These are phyloP conservation scores for Teratosphaeria zuluensis DNA, from an alignment of 2,329 filamentous ascomycete genomes.

Conservation along the genomic window DNA sequence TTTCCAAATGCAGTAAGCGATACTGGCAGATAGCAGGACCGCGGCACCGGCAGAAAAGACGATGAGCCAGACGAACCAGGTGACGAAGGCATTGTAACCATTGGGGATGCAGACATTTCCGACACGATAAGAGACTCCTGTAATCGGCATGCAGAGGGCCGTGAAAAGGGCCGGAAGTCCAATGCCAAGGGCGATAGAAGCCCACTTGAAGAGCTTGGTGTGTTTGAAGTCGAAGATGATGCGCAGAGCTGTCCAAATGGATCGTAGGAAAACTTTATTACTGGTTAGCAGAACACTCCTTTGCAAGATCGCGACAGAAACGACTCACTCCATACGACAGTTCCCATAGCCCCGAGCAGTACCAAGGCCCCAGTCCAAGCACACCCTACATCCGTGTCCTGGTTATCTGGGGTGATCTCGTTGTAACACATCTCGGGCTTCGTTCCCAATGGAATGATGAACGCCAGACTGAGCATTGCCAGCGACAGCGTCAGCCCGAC, in stretches of 20 bases:
- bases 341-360: constrained; percentile 72
- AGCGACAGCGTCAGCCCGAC: constrained; percentile 65
- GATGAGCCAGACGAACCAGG: constrained; percentile 30
- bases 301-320: background rate
- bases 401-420: constrained; percentile 81
- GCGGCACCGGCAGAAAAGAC: constrained; percentile 21
- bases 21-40: constrained; percentile 24
- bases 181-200: constrained; percentile 8
- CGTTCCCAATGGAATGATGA: constrained; percentile 72
- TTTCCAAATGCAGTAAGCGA: constrained; percentile 26
- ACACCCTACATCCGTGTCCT: constrained; percentile 47
- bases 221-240: constrained; percentile 12
- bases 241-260: constrained; percentile 12
- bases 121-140: constrained; percentile 87
- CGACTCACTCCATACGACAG: constrained; percentile 60
- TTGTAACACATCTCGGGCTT: constrained; percentile 75
- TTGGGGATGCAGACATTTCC: constrained; percentile 89
- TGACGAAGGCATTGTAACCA: constrained; percentile 64
- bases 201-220: constrained; percentile 6
- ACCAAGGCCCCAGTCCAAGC: constrained; percentile 77
- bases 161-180: constrained; percentile 62
- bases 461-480: constrained; percentile 68
- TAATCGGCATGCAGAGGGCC: constrained; percentile 64
- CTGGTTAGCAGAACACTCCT: background rate
- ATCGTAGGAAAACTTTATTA: constrained; percentile 9